Base-by-base conservation (phyloP, 2,329 filamentous ascomycete species). In the Macrophomina pseudophaseolina region DNA sequence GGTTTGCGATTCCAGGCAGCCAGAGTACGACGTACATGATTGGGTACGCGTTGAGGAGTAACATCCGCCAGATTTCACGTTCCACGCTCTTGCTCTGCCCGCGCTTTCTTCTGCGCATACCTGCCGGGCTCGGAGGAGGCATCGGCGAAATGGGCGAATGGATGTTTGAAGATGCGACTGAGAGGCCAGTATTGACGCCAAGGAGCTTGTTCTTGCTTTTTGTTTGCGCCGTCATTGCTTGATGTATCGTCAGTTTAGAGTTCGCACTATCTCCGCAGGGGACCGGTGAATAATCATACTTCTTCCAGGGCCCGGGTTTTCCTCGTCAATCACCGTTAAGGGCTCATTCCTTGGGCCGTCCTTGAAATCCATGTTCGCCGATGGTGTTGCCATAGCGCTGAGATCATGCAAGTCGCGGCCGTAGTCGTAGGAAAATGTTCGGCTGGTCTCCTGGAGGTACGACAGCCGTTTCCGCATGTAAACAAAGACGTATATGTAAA, bases 401-500 rank as follows among this genome's bases (percentile, higher is more conserved):
- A 56, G 9, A 30, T 65, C 35, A 40, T 65, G 63, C 18, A 65
- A 18, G n/a, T 49, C 53, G 7, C 63, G 63, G 32, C 63, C 63
- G 9, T 65, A 49, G 5, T 65, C 63, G 32, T 65, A 65, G 5
- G 63, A 65, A 12, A 48, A 54, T 4, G 63, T 49, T 3, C 63
- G 52, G 51, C 42, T 65, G 8, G 63, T 65, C 7, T 65, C 63
- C 8, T 58, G 40, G 2, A 65, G 42, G 16, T 65, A 65, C 42
- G 51, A 49, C 33, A 66, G 35, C 4, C 54, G 64, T 16, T 53
- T 59, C 5, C 53, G 54, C 51, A 80, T 72, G 66, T 77, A 77
- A 44, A 77, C 68, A 69, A 80, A 82, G n/a, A 84, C 76, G 64
- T 80, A 82, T 2, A 75, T 71, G 67, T 83, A 83, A 28, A 82